Evolutionary conservation across 2,329 filamentous ascomycete genomes (phyloP).

Genomic region (Cladosporium phlei): DNA sequence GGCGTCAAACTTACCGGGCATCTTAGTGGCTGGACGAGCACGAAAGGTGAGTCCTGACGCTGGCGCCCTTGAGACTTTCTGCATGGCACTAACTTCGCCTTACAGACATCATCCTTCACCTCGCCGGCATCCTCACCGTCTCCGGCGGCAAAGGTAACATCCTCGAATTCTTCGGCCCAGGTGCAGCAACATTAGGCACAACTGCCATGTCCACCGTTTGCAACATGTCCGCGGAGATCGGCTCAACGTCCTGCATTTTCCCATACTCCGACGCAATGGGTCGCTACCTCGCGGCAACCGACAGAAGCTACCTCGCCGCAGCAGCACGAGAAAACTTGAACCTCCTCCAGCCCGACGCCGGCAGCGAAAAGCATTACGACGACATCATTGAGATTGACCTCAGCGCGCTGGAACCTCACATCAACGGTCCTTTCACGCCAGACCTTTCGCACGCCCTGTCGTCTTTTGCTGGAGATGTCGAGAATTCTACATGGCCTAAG

Average conservation of each 20-base stretch:
- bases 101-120: slow-evolving; percentile 89
- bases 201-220: slow-evolving; percentile 85
- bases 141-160: slow-evolving; percentile 96
- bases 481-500: slow-evolving; percentile 92
- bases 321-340: slow-evolving; percentile 44
- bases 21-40: slow-evolving; percentile 83
- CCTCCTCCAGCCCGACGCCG: slow-evolving; percentile 72
- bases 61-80: background rate
- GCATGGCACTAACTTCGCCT: background rate
- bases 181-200: background rate
- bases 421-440: slow-evolving; percentile 98
- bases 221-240: slow-evolving; percentile 56
- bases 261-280: slow-evolving; percentile 95
- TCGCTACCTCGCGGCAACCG: slow-evolving; percentile 80
- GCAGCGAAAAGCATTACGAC: slow-evolving; percentile 75
- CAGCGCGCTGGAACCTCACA: slow-evolving; percentile 87
- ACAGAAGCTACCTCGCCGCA: slow-evolving; percentile 52
- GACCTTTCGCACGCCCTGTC: slow-evolving; percentile 96
- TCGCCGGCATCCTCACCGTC: slow-evolving; percentile 92
- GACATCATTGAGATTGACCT: slow-evolving; percentile 95
- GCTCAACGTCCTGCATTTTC: slow-evolving; percentile 85
- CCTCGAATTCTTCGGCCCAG: slow-evolving; percentile 62
- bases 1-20: slow-evolving; percentile 91
- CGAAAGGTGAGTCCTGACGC: slow-evolving; percentile 64
- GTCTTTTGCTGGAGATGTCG: slow-evolving; percentile 90